Evolutionary conservation across 1,284 basidiomycete species (phyloP), one percentile per base, ranked within the genome.

Genomic region (Pulveroboletus sp.): DNA sequence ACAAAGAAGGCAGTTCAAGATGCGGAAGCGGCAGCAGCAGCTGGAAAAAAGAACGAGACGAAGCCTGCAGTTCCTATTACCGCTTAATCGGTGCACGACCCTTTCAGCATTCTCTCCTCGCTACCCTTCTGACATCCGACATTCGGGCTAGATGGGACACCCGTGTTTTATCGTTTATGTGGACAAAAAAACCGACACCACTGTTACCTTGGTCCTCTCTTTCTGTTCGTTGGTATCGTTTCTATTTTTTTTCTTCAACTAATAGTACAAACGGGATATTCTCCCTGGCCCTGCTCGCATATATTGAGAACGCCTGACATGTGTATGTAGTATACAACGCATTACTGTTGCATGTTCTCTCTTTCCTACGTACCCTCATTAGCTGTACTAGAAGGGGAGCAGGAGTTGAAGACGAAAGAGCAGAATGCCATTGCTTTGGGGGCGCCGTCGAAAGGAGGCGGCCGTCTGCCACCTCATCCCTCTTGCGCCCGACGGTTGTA

Each of bases 1-100:
- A 84, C 82, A 40, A 80, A 85, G 71, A 81, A 82, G 68, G 81
- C 82, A 4, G 79, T 84, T 28, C 80, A 78, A 58, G 80, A 84
- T 43, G 82, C 79, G 6, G 78, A 85, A 60, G 69, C 68, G n/a
- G 81, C 80, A 26, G 79, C 79, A 35, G 80, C 78, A 36, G 78
- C 78, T 28, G 77, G 72, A 59, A 86, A 85, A 75, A 86, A 85
- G 69, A 81, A 83, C 44, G 84, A 82, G 39, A 58, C 65, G n/a
- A 72, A 77, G 42, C 77, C 81, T 42, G 67, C 79, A 36, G 79
- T 86, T 49, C 74, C 83, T 7, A 85, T 86, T 48, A 69, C 81
- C 52, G 66, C 68, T 44, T 68, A 46, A 65, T 42, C 3, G 28
- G n/a, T 52, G 33, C 15, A 43, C 25, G 9, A 31, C 12, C 35